These are phyloP conservation scores for Amanita thiersii DNA, from an alignment of 768 basidiomycete genomes.

Conservation along the genomic window DNA sequence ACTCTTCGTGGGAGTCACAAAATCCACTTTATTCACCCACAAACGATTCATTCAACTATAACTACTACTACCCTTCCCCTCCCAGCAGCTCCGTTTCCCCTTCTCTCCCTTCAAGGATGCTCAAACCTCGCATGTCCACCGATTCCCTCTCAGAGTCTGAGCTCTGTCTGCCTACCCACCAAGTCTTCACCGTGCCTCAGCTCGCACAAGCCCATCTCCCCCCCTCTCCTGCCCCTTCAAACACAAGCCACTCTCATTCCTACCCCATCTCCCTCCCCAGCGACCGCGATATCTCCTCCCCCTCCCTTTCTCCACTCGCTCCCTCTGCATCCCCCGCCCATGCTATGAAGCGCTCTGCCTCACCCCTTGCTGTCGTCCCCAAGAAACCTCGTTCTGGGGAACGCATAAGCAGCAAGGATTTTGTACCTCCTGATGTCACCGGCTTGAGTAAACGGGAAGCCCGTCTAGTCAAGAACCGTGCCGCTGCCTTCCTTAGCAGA, in stretches of 20 bases:
- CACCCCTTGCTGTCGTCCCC: conserved; percentile 27
- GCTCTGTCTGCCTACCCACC: conserved; percentile 60
- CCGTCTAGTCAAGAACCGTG: conserved; percentile 85
- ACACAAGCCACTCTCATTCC: neutral
- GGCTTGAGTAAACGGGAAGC: conserved; percentile 89
- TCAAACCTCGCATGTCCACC: conserved; percentile 43
- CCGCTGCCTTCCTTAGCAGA: conserved; percentile 85
- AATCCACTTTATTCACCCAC: conserved; percentile 31
- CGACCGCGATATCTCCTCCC: conserved; percentile 14
- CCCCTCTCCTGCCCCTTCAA: conserved; percentile 24
- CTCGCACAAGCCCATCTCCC: conserved; percentile 19
- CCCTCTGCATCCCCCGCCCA: conserved; percentile 17
- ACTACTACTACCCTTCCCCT: conserved; percentile 45
- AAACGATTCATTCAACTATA: conserved; percentile 34
- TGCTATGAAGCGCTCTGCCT: conserved; percentile 35
- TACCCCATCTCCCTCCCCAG: conserved; percentile 18
- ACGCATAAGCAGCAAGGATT: conserved; percentile 66
- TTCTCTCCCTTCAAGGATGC: conserved; percentile 32
- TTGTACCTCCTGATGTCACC: conserved; percentile 80
- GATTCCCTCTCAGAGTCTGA: conserved; percentile 35
- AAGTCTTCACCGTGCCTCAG: conserved; percentile 60
- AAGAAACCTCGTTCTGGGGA: conserved; percentile 42
- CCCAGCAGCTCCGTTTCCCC: conserved; percentile 43
- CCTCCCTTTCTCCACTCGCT: conserved; percentile 25
- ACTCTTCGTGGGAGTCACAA: conserved; percentile 39